Conservation (phyloP, 208 protist genomes). For the Strigomonas culicis region DNA sequence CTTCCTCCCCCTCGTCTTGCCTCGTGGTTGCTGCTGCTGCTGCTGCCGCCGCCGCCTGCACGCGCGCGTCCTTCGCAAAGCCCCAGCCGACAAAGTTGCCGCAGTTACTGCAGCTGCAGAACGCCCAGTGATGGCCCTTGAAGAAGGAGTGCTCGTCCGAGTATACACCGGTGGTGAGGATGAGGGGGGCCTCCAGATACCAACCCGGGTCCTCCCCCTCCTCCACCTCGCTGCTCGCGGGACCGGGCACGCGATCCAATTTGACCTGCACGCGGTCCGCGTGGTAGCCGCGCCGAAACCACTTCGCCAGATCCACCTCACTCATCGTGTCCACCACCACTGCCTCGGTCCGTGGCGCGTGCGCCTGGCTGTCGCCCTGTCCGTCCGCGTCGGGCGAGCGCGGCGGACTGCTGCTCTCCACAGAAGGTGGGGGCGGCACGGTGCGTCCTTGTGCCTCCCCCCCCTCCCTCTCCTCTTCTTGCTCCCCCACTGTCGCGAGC, state of each 20-base stretch:
- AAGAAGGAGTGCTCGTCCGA: slow-evolving; percentile 79
- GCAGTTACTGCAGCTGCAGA: slow-evolving; percentile 46
- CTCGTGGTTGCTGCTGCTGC: background rate
- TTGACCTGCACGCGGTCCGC: too few relatives aligned
- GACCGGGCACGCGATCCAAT: background rate
- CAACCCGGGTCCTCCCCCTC: background rate
- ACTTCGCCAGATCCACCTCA: too few relatives aligned
- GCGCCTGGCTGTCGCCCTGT: too few relatives aligned
- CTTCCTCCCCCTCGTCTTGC: background rate
- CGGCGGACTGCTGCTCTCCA: too few relatives aligned
- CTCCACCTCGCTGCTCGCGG: too few relatives aligned
- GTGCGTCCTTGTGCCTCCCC: too few relatives aligned
- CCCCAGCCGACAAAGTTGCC: slow-evolving; percentile 76
- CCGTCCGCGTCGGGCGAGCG: too few relatives aligned
- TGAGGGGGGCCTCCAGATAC: slow-evolving; percentile 9
- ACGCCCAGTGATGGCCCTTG: slow-evolving; percentile 68
- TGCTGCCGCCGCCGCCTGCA: background rate
- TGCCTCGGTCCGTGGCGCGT: too few relatives aligned
- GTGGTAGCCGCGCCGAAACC: background rate
- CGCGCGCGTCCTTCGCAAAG: slow-evolving; percentile 30
- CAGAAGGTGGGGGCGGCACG: too few relatives aligned
- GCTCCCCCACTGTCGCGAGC: slow-evolving; percentile 2
- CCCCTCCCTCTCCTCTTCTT: too few relatives aligned
- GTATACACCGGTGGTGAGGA: slow-evolving; percentile 32
- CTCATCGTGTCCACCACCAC: too few relatives aligned